Evolutionary conservation across 1,139 yeast species (phyloP), one percentile per base, ranked within the genome.

Genomic region (Kluyveromyces sp.): DNA sequence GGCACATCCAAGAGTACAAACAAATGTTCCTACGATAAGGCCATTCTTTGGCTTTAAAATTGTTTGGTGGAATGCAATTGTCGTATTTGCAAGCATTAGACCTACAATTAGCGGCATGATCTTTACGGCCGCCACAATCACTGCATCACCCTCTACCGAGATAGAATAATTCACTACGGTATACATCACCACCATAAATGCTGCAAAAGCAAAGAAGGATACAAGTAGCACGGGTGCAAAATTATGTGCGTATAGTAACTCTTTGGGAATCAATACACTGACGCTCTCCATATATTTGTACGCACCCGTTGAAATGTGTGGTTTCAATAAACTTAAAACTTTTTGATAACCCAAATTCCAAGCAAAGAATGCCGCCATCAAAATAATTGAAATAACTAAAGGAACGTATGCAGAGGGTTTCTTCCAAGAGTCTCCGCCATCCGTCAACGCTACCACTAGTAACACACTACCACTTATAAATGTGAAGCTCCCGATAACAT

Each of bases 351-450:
- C 31, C 34, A 45, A 39, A 46, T 48, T 51, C 59, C 61, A 49
- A 42, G 49, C 25, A 41, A 42, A 41, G 45, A 43, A 41, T 41
- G 53, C 31, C 4, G 40, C 25, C 32, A 53, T 36, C 4, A 53
- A 45, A 26, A 53, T n/a, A 15, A 52, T 34, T 3, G 59, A 59
- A 33, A 56, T 34, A 8, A 49, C 43, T 5, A 46, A 62, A 60
- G 10, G 62, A 61, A 26, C 56, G 42, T 64, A 65, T 2, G 64
- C 65, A 15, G 53, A 53, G 2, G 70, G 64, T 1, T 54, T 37
- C 3, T 52, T 52, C 71, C 71, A 68, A 3, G 51, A 50, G 8
- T 51, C 55, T 31, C 69, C 70, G 25, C 68, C 70, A 49, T 67
- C 66, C 1, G 68, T 66, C 15, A 68, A 53, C 0, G 70, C 72